A percentile compares a stretch with the other conserved stretches of the same genome.
Conservation (phyloP, 495 filamentous ascomycete species). For the Hypoxylon perforatum region DNA sequence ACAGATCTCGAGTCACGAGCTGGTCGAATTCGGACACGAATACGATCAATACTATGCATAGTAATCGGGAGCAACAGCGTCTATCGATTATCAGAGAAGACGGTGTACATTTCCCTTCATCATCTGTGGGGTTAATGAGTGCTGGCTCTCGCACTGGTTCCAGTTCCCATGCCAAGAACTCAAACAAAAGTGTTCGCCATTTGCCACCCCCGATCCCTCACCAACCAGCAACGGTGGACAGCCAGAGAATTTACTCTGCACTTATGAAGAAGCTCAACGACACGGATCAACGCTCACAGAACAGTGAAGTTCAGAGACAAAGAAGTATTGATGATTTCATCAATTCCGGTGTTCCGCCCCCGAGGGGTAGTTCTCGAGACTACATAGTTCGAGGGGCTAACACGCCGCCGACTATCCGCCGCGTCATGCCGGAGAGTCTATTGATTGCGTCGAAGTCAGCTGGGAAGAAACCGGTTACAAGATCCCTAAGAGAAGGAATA, state of each 20-base stretch:
- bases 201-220: slow-evolving; percentile 33
- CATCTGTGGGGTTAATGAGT: slow-evolving; percentile 41
- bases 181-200: slow-evolving; percentile 10
- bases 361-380: slow-evolving; percentile 39
- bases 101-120: slow-evolving; percentile 59
- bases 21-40: slow-evolving; percentile 72
- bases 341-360: slow-evolving; percentile 51
- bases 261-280: slow-evolving; percentile 73
- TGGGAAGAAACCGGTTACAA: slow-evolving; percentile 3
- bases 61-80: slow-evolving; percentile 63
- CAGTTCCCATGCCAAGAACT: slow-evolving; percentile 1
- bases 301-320: slow-evolving; percentile 46
- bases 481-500: background rate
- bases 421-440: slow-evolving; percentile 39
- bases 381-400: slow-evolving; percentile 9
- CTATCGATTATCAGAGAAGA: slow-evolving; percentile 76
- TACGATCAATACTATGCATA: slow-evolving; percentile 55
- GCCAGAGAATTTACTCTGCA: slow-evolving; percentile 76
- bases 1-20: slow-evolving; percentile 77
- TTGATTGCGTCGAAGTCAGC: slow-evolving; percentile 16
- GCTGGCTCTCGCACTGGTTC: too few species aligned
- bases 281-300: slow-evolving; percentile 44
- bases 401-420: slow-evolving; percentile 48
- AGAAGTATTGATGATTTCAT: slow-evolving; percentile 28
- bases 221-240: slow-evolving; percentile 58